These are phyloP conservation scores for Vickermania ingenoplastis DNA, from an alignment of 208 protist species.

Conservation along the genomic window DNA sequence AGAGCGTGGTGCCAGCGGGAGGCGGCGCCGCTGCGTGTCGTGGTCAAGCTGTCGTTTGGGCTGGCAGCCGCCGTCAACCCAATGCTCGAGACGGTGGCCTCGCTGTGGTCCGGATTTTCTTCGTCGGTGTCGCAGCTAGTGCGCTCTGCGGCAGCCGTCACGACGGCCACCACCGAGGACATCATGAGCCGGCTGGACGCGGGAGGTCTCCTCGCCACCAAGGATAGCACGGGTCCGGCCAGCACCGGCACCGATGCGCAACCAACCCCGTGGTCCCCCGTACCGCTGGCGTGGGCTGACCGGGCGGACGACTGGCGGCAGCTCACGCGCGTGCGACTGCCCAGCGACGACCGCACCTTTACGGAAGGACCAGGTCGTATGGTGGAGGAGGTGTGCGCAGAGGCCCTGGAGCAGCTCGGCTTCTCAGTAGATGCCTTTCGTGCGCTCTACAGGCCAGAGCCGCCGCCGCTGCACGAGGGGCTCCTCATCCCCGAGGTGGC, in stretches of 20 bases:
- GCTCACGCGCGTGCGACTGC: slow-evolving; percentile 31
- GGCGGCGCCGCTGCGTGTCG: slow-evolving; percentile 30
- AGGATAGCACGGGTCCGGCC: background rate
- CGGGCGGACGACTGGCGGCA: slow-evolving; percentile 42
- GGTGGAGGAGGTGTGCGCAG: slow-evolving; percentile 35
- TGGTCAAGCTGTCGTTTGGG: slow-evolving; percentile 47
- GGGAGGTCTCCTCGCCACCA: background rate
- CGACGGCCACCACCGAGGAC: slow-evolving; percentile 16
- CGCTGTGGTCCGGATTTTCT: slow-evolving; percentile 45
- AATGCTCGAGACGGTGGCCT: slow-evolving; percentile 13
- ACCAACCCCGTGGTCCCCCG: slow-evolving; percentile 41
- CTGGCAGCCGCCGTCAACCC: slow-evolving; percentile 45
- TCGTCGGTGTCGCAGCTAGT: slow-evolving; percentile 41
- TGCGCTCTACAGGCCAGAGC: slow-evolving; percentile 37
- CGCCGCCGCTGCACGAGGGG: slow-evolving; percentile 57
- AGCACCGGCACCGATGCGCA: background rate
- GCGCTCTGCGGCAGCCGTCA: slow-evolving; percentile 28
- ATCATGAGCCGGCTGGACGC: background rate
- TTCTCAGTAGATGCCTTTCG: slow-evolving; percentile 36
- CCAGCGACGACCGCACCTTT: slow-evolving; percentile 48
- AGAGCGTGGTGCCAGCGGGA: slow-evolving; percentile 4
- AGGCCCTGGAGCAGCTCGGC: slow-evolving; percentile 46
- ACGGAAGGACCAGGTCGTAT: slow-evolving; percentile 41
- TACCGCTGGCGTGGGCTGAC: slow-evolving; percentile 43
- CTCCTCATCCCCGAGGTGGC: slow-evolving; percentile 32